These are phyloP conservation scores for Quercus tomentella DNA, from an alignment of 331 rosid species.

Conservation along the genomic window DNA sequence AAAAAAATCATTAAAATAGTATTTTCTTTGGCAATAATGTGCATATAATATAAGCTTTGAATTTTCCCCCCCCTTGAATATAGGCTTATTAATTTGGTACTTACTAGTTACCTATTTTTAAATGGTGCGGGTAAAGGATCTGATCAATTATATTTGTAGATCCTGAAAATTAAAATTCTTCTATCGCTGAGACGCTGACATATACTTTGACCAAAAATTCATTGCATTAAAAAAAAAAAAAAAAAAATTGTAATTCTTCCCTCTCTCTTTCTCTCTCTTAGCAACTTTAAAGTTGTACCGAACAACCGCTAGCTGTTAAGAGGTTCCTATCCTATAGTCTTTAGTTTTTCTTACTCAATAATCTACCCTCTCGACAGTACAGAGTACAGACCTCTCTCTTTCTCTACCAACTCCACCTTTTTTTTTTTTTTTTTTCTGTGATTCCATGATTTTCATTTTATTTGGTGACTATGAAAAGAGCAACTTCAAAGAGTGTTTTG, in stretches of 20 bases:
- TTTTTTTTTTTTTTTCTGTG: constrained; percentile 10
- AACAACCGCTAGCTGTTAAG: constrained; percentile 34
- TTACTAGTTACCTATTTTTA: too few relatives aligned
- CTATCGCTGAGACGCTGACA: too few relatives aligned
- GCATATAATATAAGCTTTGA: too few relatives aligned
- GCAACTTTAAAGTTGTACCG: constrained; percentile 15
- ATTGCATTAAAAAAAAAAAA: background rate
- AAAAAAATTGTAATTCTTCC: background rate
- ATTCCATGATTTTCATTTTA: constrained; percentile 20
- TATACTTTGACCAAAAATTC: background rate
- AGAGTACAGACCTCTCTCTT: constrained; percentile 16
- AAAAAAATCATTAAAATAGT: too few relatives aligned
- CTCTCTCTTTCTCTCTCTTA: background rate
- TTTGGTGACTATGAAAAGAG: constrained; percentile 42
- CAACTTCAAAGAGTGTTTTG: constrained; percentile 29
- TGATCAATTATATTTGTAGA: too few relatives aligned
- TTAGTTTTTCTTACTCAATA: constrained; percentile 48
- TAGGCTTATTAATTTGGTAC: too few relatives aligned
- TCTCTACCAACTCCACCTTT: constrained; percentile 17
- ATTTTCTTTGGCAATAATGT: too few relatives aligned
- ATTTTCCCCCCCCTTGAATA: accelerated
- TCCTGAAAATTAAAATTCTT: too few relatives aligned
- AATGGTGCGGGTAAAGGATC: too few relatives aligned
- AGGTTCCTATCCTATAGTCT: constrained; percentile 36
- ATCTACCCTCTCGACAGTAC: constrained; percentile 16